Base-by-base conservation (phyloP, 192 early-diverging fungal species). In the Glomus cerebriforme region DNA sequence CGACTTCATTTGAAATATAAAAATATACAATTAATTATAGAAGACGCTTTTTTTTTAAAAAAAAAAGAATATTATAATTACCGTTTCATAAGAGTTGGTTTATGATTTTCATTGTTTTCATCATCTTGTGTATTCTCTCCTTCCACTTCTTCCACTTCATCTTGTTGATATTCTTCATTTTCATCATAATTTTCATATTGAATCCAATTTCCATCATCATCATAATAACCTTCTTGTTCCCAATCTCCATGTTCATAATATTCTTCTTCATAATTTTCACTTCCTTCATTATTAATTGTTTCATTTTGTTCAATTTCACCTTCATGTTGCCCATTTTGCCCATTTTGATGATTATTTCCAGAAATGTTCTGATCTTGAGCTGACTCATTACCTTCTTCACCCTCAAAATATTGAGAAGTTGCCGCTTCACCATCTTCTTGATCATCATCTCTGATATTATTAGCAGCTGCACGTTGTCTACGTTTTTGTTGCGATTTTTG, bases 261-360 rank as follows among this genome's bases (percentile, higher is more conserved):
- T n/a, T 74, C 72, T 27, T 72, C 47, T 31, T 74, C 47, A 60
- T 49, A 47, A 73, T 73, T 73, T 58, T 73, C 71, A 54, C 22
- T 32, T 59, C 26, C 47, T n/a, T 73, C 49, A 22, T 26, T 58
- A 73, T 73, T 64, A 15, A 26, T 6, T 15, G 59, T 27, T 7
- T 31, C 27, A 73, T 59, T 49, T 34, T 71, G 12, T 43, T 43
- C 39, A 43, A 43, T 43, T 43, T 43, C 39, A 43, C 12, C 1
- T 43, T 35, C 34, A 35, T 35, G 5, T 7, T 12, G 15, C 37
- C 29, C 70, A 24, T 49, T 15, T 47, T 54, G 19, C 4, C 13
- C 54, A 29, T 59, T 17, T 35, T 74, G 27, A 54, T 74, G 3
- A 74, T 32, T 2, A 29, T 32, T 19, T 13, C 19, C 10, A 0